Conservation (phyloP, 2,329 filamentous ascomycete species). For the Calonectria pseudoreteaudii region DNA sequence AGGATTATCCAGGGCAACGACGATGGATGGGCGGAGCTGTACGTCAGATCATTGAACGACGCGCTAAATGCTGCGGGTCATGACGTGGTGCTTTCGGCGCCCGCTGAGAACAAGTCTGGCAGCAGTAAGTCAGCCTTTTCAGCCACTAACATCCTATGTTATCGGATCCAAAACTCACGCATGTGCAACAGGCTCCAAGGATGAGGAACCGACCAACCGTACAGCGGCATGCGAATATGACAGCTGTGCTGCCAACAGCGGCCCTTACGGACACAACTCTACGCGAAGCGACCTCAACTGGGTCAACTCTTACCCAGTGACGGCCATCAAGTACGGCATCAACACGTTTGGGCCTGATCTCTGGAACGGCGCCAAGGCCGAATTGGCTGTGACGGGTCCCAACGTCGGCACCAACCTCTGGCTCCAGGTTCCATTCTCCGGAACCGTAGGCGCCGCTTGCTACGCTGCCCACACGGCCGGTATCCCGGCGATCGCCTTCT, state of each 20-base stretch:
- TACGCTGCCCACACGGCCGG: constrained; percentile 66
- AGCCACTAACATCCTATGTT: not conserved
- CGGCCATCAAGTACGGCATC: constrained; percentile 73
- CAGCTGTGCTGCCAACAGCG: constrained; percentile 69
- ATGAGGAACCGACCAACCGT: constrained; percentile 59
- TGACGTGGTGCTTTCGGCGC: constrained; percentile 72
- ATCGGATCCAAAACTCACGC: not conserved
- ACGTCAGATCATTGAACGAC: constrained; percentile 71
- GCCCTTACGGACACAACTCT: constrained; percentile 66
- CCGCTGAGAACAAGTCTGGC: constrained; percentile 75
- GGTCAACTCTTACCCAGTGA: constrained; percentile 78
- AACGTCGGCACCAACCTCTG: constrained; percentile 72
- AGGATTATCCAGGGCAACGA: constrained; percentile 77
- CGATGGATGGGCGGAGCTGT: constrained; percentile 79
- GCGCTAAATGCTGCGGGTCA: constrained; percentile 67
- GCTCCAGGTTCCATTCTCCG: constrained; percentile 68
- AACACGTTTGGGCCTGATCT: constrained; percentile 64
- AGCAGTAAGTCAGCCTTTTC: constrained; percentile 56
- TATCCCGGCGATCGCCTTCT: constrained; percentile 77
- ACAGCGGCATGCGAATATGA: constrained; percentile 68
- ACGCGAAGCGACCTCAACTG: constrained; percentile 68
- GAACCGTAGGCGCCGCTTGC: constrained; percentile 74
- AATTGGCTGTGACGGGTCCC: constrained; percentile 74
- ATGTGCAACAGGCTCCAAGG: constrained; percentile 54
- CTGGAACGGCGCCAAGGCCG: constrained; percentile 64